Conservation (phyloP, 192 early-diverging fungal species). For the Hyaloraphidium curvatum region DNA sequence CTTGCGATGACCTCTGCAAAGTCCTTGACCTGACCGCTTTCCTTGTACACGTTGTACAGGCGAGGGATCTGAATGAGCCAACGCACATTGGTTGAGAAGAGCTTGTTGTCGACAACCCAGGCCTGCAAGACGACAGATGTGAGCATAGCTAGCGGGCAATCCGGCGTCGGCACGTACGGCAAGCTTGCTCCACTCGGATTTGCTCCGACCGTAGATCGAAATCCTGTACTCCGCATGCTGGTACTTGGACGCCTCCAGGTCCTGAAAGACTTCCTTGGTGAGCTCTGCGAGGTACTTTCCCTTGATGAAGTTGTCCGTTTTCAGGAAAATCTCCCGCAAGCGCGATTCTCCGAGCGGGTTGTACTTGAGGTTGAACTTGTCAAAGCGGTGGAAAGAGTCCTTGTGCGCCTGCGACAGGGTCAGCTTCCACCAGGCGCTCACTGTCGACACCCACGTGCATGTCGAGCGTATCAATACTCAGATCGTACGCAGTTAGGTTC, state of each 20-base stretch:
- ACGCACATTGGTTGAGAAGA: conserved; percentile 79
- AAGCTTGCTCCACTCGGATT: conserved; percentile 81
- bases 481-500: conserved; percentile 79
- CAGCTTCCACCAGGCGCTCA: too few relatives aligned
- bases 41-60: conserved; percentile 74
- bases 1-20: conserved; percentile 63
- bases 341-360: conserved; percentile 89
- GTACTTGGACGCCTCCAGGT: conserved; percentile 85
- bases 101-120: conserved; percentile 61
- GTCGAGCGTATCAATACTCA: conserved; percentile 85
- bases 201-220: conserved; percentile 76
- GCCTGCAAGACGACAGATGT: background rate
- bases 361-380: conserved; percentile 95
- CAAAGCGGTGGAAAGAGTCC: conserved; percentile 88
- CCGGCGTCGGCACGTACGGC: conserved; percentile 41
- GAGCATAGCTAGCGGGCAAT: background rate
- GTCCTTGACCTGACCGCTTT: conserved; percentile 29
- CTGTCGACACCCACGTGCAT: conserved; percentile 48
- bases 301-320: conserved; percentile 77
- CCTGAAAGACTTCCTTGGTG: conserved; percentile 67
- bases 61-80: conserved; percentile 90
- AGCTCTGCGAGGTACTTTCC: conserved; percentile 81
- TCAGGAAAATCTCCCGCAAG: conserved; percentile 85
- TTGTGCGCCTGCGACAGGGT: conserved; percentile 52
- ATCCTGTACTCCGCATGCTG: conserved; percentile 88